Percentiles rank a stretch among this genome's conserved stretches.
Conservation (phyloP, 73 alveolate species). For the Tetrahymena elliotti region DNA sequence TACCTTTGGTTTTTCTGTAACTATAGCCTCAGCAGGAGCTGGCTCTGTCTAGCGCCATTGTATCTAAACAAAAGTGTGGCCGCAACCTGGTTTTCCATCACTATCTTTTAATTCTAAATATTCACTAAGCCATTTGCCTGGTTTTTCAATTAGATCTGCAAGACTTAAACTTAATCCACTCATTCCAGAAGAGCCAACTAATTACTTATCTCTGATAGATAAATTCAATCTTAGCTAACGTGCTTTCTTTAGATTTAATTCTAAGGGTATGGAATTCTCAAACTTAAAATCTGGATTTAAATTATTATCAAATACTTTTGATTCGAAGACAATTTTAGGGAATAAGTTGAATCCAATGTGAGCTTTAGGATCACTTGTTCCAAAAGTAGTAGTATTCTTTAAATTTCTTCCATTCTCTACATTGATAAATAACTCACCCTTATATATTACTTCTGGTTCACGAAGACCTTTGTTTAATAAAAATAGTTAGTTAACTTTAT, state of each 20-base stretch:
- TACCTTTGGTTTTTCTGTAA: background rate
- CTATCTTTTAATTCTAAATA: conserved; percentile 14
- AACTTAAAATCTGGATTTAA: conserved; percentile 15
- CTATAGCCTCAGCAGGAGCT: background rate
- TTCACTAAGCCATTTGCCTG: conserved; percentile 19
- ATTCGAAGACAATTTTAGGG: background rate
- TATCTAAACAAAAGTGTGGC: conserved; percentile 1
- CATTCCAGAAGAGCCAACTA: background rate
- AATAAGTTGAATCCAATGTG: background rate
- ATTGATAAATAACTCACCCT: background rate
- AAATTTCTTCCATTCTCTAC: background rate
- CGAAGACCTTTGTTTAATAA: background rate
- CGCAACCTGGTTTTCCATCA: conserved; percentile 9
- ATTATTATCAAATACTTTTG: conserved; percentile 2
- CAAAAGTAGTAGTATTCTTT: background rate
- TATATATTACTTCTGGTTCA: background rate
- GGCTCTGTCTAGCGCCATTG: background rate
- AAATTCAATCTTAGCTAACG: background rate
- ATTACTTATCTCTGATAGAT: background rate
- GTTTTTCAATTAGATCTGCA: background rate
- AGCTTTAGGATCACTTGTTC: background rate
- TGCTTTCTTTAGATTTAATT: background rate
- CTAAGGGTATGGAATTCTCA: background rate
- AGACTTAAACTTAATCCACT: conserved; percentile 5
- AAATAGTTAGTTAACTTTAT: background rate